Percentiles rank a stretch among this genome's conserved stretches.
Conservation (phyloP, 495 filamentous ascomycete genomes). For the Penicillium subrubescens region DNA sequence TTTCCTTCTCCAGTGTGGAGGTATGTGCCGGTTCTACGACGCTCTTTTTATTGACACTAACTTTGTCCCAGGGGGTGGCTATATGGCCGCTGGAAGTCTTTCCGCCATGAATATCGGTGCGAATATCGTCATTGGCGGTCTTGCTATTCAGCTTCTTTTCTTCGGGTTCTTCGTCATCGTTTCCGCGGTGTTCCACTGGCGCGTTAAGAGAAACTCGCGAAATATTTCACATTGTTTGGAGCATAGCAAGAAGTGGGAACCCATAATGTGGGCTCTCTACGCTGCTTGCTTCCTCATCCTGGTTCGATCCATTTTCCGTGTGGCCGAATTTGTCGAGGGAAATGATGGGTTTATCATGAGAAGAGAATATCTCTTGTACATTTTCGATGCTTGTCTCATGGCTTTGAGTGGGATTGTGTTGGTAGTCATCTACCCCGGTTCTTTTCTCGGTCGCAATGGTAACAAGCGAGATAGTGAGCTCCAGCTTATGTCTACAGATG, state of each 20-base stretch:
- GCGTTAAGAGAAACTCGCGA: slow-evolving; percentile 16
- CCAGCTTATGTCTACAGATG: slow-evolving; percentile 8
- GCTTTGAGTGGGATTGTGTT: slow-evolving; percentile 29
- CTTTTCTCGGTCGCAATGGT: background rate
- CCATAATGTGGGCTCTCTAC: slow-evolving; percentile 55
- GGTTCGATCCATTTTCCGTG: slow-evolving; percentile 60
- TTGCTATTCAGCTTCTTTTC: slow-evolving; percentile 43
- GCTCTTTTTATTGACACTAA: background rate
- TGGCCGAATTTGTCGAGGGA: slow-evolving; percentile 62
- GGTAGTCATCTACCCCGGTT: slow-evolving; percentile 8
- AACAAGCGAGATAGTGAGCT: slow-evolving; percentile 18
- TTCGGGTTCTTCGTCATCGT: slow-evolving; percentile 47
- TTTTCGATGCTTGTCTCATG: slow-evolving; percentile 65
- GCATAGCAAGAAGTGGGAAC: slow-evolving; percentile 45
- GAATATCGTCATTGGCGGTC: slow-evolving; percentile 44
- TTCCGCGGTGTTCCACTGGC: slow-evolving; percentile 38
- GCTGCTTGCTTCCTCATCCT: slow-evolving; percentile 55
- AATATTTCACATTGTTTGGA: background rate
- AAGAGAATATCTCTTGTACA: slow-evolving; percentile 61
- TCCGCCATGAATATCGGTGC: slow-evolving; percentile 24
- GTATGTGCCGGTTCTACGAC: slow-evolving; percentile 8
- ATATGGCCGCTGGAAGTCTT: slow-evolving; percentile 24
- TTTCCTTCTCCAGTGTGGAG: slow-evolving; percentile 25
- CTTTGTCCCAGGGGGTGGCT: slow-evolving; percentile 23
- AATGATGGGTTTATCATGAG: slow-evolving; percentile 51